Evolutionary conservation across 2,329 filamentous ascomycete species (phyloP), one percentile per base, ranked within the genome.

Genomic region (Thielaviopsis populi): DNA sequence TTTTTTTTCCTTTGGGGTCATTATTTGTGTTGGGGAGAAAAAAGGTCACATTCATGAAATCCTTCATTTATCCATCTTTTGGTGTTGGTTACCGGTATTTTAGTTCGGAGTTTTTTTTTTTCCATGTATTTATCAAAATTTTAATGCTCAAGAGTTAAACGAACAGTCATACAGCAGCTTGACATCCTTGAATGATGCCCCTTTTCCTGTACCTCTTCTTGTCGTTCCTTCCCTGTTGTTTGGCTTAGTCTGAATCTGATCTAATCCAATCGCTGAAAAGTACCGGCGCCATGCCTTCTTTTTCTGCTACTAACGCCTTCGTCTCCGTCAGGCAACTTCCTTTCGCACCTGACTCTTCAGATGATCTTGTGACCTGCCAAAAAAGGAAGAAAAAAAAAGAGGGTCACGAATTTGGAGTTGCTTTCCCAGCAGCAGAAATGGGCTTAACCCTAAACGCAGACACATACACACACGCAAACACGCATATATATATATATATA

Each of bases 21-120:
- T 56, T 37, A 15, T n/a, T 56, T 56, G 17, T 37, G 53, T 56
- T 56, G 53, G 53, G 53, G 53, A 19, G 53, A 56, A 56, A 37
- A 53, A 37, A 56, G 37, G 53, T 19, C 27, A 37, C 53, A 56
- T 56, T 56, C 53, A 27, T 37, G 53, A 56, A 56, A 56, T 56
- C 53, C 53, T 27, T 33, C 53, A 37, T 7, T 56, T 56, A 10
- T 33, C 30, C 10, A 37, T 56, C 8, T 56, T 37, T 11, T 56
- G 15, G 24, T 8, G 27, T 27, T 53, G 15, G 27, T 33, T 33
- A 22, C 11, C 46, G 53, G 53, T 56, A 15, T 56, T 56, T 56
- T 56, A 56, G 37, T 37, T 56, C 27, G 2, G 27, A 27, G n/a
- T 56, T 56, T 56, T 37, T n/a, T n/a, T n/a, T n/a, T n/a, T n/a